Evolutionary conservation across 228 moss, liverwort and hornwort species (phyloP), one percentile per base, ranked within the genome.

Genomic region (Sphagnum fallax): DNA sequence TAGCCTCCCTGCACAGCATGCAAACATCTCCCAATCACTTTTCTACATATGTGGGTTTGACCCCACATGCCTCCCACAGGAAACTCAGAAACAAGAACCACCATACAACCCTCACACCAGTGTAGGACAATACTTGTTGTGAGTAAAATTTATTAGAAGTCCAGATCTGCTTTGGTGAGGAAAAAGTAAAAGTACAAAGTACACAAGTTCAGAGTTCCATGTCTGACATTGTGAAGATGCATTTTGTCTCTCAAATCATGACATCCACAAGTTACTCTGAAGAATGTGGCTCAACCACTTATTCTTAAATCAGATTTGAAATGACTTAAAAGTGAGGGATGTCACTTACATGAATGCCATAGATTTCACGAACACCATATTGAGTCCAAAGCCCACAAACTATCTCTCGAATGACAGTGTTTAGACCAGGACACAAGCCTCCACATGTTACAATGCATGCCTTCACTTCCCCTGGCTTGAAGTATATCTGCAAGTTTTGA

Each of bases 391-490:
- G 81, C 32, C 94, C 86, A 69, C 90, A 98, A 51, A 98, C 94
- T 69, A 98, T 94, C 81, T 98, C 98, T 55, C 98, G 98, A 69
- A 98, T 94, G 49, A 98, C 92, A 50, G 92, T 98, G 70, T 98
- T 98, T 70, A 98, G 80, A 48, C 98, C 98, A 11, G 98, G 98
- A 74, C 98, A 98, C 49, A 98, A 80, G 58, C 98, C 98, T 71
- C 98, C 98, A 53, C 98, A 98, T 8, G 98, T 98, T 16, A 98
- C 94, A 69, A 94, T 92, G 71, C 92, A 92, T 50, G 98, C 98
- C 68, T 82, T 89, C 74, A 98, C 92, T 55, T 98, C 90, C 53
- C 87, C 92, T 71, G 82, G 73, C 53, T 80, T 83, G 78, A 98
- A 98, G 73, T 84, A 94, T 53, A 98, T 83, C 93, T 97, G 74